A percentile compares a stretch with the other conserved stretches of the same genome.
phyloP scores from a whole-genome alignment of 2,329 filamentous ascomycete genomes.

The Aspergillus sp. region DNA sequence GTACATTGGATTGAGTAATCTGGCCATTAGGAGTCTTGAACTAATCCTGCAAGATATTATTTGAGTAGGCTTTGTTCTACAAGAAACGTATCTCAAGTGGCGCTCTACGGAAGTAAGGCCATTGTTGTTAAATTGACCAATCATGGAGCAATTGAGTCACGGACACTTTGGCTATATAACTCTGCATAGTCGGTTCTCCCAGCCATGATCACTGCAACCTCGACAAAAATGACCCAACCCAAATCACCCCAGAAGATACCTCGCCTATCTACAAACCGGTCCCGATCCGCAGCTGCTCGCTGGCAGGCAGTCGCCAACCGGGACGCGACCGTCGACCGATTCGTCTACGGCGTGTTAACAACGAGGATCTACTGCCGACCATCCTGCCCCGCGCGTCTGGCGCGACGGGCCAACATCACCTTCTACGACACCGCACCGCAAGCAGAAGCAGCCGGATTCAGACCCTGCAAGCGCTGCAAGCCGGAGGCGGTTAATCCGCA shows the following conservation, averaged over 20 bases:
- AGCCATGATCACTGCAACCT: too few species aligned
- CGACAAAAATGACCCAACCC: conserved; percentile 6
- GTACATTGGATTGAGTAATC: conserved; percentile 7
- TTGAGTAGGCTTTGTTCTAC: too few species aligned
- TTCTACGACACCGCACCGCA: conserved; percentile 37
- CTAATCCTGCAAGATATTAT: too few species aligned
- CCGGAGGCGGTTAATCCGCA: conserved; percentile 34
- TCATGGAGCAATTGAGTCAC: conserved; percentile 9
- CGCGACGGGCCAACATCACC: background rate
- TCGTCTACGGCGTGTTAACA: conserved; percentile 16
- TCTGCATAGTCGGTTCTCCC: too few species aligned
- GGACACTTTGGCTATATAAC: too few species aligned
- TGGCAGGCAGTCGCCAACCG: conserved; percentile 39
- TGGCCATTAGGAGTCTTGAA: too few species aligned
- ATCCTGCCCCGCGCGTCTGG: background rate
- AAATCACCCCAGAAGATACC: conserved; percentile 13
- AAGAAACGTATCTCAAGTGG: too few species aligned
- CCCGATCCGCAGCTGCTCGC: conserved; percentile 22
- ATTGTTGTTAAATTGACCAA: conserved; percentile 29
- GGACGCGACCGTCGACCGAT: conserved; percentile 36
- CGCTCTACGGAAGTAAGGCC: too few species aligned
- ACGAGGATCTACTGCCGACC: conserved; percentile 1
- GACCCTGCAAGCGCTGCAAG: conserved; percentile 49
- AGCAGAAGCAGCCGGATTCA: conserved; percentile 43
- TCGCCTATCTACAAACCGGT: conserved; percentile 11